Base-by-base conservation (phyloP, 2,329 filamentous ascomycete species). In the Piedraia hortae region DNA sequence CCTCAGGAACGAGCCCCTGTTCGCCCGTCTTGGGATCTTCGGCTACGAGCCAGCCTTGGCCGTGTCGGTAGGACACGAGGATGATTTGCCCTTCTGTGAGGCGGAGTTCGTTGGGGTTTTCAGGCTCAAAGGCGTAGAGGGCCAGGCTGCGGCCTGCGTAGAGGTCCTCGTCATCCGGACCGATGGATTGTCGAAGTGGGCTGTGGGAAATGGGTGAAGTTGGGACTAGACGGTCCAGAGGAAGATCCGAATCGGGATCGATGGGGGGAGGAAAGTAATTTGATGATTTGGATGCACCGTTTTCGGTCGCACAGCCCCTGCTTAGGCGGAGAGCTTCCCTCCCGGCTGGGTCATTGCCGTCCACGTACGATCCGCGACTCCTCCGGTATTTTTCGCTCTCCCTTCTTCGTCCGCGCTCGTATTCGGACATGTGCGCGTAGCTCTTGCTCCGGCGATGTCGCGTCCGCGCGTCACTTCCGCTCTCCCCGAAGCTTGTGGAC, bases 81-180 rank as follows among this genome's bases (percentile, higher is more conserved):
- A 97, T 90, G 26, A 91, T 75, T 40, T 97, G 85, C 4, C 85
- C 85, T 47, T 97, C 85, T 1, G 75, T 67, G 20, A 97, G 52
- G 3, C 78, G 77, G 26, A 97, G 52, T 45, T 97, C 85, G 41
- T 93, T 97, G 43, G 91, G 78, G 42, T 93, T 91, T 45, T 93
- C 82, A 14, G 80, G 63, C 34, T 68, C 68, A 47, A 97, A 97
- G 42, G 91, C 80, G 42, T 90, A 97, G 11, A 97, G 54, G 4
- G 85, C 85, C 13, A 97, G 75, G 6, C 78, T 80, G 42, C 89
- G 90, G 21, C 85, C 85, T 39, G 91, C 80, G 62, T 91, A 91
- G 44, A 93, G 78, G 47, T 93, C 82, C 43, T 93, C 85, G 21
- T 44, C 41, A 18, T 85, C 77, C 3, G 64, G 73, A 63, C 40